Conservation (phyloP, 257 asterid species). For the Salvia miltiorrhiza region DNA sequence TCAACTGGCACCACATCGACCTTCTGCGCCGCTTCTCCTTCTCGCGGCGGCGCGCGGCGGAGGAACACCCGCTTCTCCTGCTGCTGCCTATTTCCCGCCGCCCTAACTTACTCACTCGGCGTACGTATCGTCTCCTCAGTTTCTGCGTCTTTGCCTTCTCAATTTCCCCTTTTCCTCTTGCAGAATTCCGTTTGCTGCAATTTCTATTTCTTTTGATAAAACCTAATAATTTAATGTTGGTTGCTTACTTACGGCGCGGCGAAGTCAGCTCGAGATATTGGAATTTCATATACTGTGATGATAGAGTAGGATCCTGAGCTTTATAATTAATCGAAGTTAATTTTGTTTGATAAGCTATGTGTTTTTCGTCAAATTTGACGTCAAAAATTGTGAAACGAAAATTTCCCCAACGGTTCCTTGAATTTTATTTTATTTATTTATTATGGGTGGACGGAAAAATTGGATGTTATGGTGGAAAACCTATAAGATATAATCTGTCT, state of each 20-base stretch:
- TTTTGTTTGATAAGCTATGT: not conserved
- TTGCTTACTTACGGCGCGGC: not conserved
- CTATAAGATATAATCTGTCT: not conserved
- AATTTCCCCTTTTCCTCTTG: no score
- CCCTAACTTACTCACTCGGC: slow-evolving; percentile 89
- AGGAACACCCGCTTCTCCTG: slow-evolving; percentile 53
- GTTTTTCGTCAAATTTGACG: not conserved
- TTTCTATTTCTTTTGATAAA: not conserved
- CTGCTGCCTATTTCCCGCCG: slow-evolving; percentile 51
- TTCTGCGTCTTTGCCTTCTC: not conserved
- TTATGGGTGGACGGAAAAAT: not conserved
- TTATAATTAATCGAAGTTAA: not conserved
- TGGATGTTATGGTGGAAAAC: not conserved
- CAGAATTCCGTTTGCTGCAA: not conserved
- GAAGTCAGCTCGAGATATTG: not conserved
- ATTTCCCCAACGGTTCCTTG: not conserved
- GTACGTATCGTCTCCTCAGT: slow-evolving; percentile 35
- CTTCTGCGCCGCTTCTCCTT: slow-evolving; percentile 51
- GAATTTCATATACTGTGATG: not conserved
- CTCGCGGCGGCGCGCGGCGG: slow-evolving; percentile 42
- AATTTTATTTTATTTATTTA: not conserved
- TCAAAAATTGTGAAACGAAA: no score
- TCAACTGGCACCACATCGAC: slow-evolving; percentile 80
- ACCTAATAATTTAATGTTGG: not conserved
- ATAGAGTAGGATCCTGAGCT: not conserved